Evolutionary conservation across 1,284 basidiomycete species (phyloP).

Genomic region (Naganishia liquefaciens): DNA sequence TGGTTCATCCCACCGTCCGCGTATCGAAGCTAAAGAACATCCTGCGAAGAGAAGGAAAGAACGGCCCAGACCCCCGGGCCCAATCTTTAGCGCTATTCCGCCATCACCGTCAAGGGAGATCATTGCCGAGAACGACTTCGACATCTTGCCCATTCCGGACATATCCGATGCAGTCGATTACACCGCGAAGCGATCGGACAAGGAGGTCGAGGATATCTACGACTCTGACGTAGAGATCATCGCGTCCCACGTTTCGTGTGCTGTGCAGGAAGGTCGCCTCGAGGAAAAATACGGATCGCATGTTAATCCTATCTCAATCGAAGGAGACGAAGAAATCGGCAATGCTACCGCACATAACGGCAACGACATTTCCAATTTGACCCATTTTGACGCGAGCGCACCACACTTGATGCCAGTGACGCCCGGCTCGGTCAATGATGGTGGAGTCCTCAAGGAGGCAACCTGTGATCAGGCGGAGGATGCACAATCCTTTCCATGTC

Average conservation of each 20-base stretch:
- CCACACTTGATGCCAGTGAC: slow-evolving; percentile 29
- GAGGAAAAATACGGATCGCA: slow-evolving; percentile 16
- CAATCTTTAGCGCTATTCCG: slow-evolving; percentile 16
- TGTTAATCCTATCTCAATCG: slow-evolving; percentile 18
- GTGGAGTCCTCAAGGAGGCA: slow-evolving; percentile 16
- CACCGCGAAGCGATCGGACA: no score
- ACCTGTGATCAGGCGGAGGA: slow-evolving; percentile 7
- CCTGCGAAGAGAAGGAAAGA: slow-evolving; percentile 7
- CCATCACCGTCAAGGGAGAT: slow-evolving; percentile 10
- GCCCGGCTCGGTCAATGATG: slow-evolving; percentile 24
- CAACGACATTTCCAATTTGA: slow-evolving; percentile 17
- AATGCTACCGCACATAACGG: slow-evolving; percentile 6
- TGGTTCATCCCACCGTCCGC: background rate
- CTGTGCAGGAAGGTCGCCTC: slow-evolving; percentile 6
- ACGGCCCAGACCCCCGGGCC: slow-evolving; percentile 7
- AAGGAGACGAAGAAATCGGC: slow-evolving; percentile 14
- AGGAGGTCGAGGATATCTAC: background rate
- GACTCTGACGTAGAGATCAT: slow-evolving; percentile 22
- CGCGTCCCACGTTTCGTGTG: slow-evolving; percentile 14
- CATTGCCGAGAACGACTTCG: slow-evolving; percentile 13
- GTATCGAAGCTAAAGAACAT: background rate
- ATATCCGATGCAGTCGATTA: background rate
- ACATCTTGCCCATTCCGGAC: slow-evolving; percentile 16
- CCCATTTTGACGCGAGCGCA: slow-evolving; percentile 29
- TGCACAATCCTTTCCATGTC: slow-evolving; percentile 1